A percentile compares a stretch with the other conserved stretches of the same genome.
Evolutionary conservation across 768 basidiomycete genomes (phyloP).

Genomic region (Auricularia sp.): DNA sequence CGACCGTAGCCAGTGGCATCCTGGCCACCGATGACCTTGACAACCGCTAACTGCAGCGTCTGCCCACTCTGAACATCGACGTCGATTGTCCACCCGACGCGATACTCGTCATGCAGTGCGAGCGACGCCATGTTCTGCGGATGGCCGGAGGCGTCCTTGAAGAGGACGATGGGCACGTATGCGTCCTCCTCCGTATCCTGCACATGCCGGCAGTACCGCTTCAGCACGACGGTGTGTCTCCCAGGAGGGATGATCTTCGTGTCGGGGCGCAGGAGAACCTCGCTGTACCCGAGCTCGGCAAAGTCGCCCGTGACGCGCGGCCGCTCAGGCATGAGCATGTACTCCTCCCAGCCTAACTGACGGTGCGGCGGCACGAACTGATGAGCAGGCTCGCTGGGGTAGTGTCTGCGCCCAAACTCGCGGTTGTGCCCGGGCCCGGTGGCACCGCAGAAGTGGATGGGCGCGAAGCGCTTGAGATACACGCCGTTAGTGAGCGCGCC

Average conservation of each 20-base stretch:
- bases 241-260: background rate
- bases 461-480: constrained; percentile 5
- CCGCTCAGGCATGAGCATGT: background rate
- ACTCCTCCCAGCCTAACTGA: background rate
- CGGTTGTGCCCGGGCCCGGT: background rate
- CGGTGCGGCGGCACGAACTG: background rate
- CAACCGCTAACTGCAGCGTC: background rate
- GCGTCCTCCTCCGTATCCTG: background rate
- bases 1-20: background rate
- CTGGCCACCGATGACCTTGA: background rate
- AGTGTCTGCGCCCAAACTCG: constrained; percentile 6
- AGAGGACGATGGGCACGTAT: background rate
- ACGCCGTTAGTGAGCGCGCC: constrained; percentile 2
- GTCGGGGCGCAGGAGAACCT: background rate
- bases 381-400: background rate
- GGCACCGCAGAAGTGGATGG: constrained; percentile 3
- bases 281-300: background rate
- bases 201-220: background rate
- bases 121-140: background rate
- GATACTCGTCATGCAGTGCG: background rate
- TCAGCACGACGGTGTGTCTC: background rate
- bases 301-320: background rate
- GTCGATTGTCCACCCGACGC: background rate
- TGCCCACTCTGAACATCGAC: background rate
- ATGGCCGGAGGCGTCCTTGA: background rate